Percentiles rank a stretch among this genome's conserved stretches.
These are phyloP conservation scores for Theobroma grandiflorum DNA, from an alignment of 441 rosid species.

Conservation along the genomic window DNA sequence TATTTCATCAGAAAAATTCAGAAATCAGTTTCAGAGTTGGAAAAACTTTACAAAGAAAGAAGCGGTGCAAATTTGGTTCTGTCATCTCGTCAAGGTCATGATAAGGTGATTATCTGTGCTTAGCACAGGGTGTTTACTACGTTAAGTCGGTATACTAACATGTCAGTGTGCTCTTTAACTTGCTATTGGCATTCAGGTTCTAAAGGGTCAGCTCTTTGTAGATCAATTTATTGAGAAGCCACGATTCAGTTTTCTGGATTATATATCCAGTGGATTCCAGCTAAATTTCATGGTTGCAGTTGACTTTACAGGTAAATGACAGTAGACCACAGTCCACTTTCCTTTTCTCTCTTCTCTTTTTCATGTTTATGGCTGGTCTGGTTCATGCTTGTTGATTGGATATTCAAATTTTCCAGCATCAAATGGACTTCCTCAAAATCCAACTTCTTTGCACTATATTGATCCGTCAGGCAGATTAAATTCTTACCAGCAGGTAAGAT, in stretches of 20 bases:
- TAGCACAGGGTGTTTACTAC: not conserved
- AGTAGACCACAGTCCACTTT: constrained; percentile 9
- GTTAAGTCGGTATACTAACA: not conserved
- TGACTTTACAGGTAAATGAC: constrained; percentile 77
- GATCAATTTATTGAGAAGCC: constrained; percentile 66
- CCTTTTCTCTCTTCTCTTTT: not conserved
- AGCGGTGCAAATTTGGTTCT: constrained; percentile 53
- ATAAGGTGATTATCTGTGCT: constrained; percentile 56
- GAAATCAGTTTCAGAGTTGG: constrained; percentile 72
- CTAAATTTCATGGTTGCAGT: constrained; percentile 92
- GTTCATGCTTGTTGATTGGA: constrained; percentile 12
- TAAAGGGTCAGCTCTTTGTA: constrained; percentile 79
- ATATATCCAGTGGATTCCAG: constrained; percentile 86
- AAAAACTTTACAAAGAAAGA: constrained; percentile 58
- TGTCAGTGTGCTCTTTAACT: constrained; percentile 19
- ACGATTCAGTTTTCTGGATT: constrained; percentile 78
- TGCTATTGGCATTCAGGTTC: constrained; percentile 47
- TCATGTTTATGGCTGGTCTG: not conserved
- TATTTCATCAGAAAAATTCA: constrained; percentile 60
- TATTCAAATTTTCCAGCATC: constrained; percentile 59
- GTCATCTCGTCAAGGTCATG: constrained; percentile 48
- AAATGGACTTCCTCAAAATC: constrained; percentile 73
- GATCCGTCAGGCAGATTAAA: constrained; percentile 79
- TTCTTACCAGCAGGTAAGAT: constrained; percentile 77
- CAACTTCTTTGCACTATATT: constrained; percentile 78